Conservation (phyloP, 495 filamentous ascomycete species). For the Bathelium albidoporum region DNA sequence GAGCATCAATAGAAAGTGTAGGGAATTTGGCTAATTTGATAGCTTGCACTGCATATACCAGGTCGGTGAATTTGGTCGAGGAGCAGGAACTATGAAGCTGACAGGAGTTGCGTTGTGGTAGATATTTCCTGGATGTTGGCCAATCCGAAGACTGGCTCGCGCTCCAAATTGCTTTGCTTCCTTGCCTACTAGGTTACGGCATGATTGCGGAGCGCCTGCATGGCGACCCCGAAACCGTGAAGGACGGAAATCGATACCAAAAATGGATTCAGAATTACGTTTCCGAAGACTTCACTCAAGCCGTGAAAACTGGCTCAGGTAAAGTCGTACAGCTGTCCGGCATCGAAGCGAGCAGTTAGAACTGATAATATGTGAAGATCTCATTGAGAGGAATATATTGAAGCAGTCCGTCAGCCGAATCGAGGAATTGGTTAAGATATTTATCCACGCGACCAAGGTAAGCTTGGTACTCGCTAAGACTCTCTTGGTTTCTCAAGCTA, state of each 20-base stretch:
- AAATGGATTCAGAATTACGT: constrained; percentile 84
- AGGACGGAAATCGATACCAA: constrained; percentile 70
- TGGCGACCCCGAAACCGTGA: constrained; percentile 37
- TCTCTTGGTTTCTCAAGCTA: neutral
- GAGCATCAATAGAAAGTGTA: constrained; percentile 14
- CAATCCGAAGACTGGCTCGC: constrained; percentile 77
- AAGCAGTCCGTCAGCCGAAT: constrained; percentile 61
- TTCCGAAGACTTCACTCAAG: constrained; percentile 61
- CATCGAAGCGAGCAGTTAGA: constrained; percentile 7
- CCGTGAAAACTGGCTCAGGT: constrained; percentile 60
- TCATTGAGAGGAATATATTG: constrained; percentile 60
- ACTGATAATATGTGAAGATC: constrained; percentile 38
- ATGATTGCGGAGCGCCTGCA: constrained; percentile 59
- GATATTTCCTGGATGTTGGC: constrained; percentile 82
- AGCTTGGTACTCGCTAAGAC: constrained; percentile 12
- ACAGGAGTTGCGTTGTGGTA: constrained; percentile 30
- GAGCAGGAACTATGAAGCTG: constrained; percentile 27
- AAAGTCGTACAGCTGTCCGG: constrained; percentile 17
- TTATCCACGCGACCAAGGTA: constrained; percentile 73
- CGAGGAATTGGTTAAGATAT: constrained; percentile 72
- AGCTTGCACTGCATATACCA: constrained; percentile 66
- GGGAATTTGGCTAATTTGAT: neutral
- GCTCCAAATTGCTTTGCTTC: constrained; percentile 71
- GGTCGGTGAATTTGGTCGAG: constrained; percentile 20
- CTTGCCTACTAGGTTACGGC: constrained; percentile 82